Percentiles rank a stretch among this genome's conserved stretches.
Conservation (phyloP, 108 stramenopile genomes). For the Skeletonema menzelii region DNA sequence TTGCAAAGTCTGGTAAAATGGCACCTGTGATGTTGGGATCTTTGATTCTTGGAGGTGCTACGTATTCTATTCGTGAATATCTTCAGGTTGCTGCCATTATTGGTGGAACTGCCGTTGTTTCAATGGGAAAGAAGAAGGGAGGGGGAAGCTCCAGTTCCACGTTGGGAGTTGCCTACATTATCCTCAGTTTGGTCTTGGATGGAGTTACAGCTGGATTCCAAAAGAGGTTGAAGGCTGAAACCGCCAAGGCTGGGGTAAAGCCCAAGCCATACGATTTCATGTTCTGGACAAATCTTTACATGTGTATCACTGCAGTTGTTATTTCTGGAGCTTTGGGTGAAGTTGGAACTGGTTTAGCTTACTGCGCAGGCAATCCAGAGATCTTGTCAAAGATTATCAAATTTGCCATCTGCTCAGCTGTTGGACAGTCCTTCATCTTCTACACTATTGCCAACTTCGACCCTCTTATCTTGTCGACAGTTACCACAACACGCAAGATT, state of each 20-base stretch:
- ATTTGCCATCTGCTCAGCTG: conserved; percentile 93
- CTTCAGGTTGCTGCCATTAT: conserved; percentile 90
- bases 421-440: conserved; percentile 99
- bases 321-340: conserved; percentile 78
- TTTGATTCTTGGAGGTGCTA: conserved; percentile 85
- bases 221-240: conserved; percentile 86
- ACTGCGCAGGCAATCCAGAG: conserved; percentile 83
- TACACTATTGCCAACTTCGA: conserved; percentile 98
- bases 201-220: conserved; percentile 93
- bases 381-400: conserved; percentile 85
- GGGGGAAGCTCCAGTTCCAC: conserved; percentile 48
- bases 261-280: conserved; percentile 94
- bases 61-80: conserved; percentile 82
- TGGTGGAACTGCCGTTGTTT: conserved; percentile 88
- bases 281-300: conserved; percentile 94
- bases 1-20: conserved; percentile 94
- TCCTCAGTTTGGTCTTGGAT: conserved; percentile 79
- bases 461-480: conserved; percentile 93
- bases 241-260: conserved; percentile 86
- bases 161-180: conserved; percentile 84
- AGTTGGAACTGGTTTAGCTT: conserved; percentile 70
- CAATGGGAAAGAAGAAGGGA: conserved; percentile 91
- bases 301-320: conserved; percentile 80
- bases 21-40: conserved; percentile 93
- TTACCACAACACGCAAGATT: conserved; percentile 99